Conservation (phyloP, 164 flowering plant genomes). For the Buxus sempervirens region DNA sequence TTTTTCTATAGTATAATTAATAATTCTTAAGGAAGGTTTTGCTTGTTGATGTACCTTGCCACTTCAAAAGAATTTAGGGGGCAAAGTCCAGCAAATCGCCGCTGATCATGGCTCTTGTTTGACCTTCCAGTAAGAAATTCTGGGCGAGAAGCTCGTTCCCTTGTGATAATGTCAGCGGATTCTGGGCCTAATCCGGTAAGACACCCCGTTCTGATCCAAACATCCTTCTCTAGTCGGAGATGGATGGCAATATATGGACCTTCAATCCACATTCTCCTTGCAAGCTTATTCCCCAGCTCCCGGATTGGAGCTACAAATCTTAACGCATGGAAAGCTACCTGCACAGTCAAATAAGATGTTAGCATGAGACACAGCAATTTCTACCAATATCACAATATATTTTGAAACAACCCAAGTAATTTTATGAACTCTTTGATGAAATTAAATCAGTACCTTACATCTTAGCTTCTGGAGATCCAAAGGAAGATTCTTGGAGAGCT, state of each 20-base stretch:
- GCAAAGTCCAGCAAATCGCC: slow-evolving; percentile 55
- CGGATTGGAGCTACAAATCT: slow-evolving; percentile 57
- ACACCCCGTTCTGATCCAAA: slow-evolving; percentile 74
- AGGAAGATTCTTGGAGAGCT: slow-evolving; percentile 76
- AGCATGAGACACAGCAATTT: background rate
- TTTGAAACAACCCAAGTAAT: too few species aligned
- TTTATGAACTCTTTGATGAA: too few species aligned
- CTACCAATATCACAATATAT: background rate
- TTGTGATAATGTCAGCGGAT: slow-evolving; percentile 26
- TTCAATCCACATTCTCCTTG: slow-evolving; percentile 69
- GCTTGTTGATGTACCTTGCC: slow-evolving; percentile 33
- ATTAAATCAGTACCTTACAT: slow-evolving; percentile 51
- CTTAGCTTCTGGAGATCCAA: slow-evolving; percentile 77
- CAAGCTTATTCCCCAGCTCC: slow-evolving; percentile 54
- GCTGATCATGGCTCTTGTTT: slow-evolving; percentile 36
- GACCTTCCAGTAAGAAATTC: slow-evolving; percentile 42
- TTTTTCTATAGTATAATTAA: too few species aligned
- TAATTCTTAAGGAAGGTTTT: too few species aligned
- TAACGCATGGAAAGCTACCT: slow-evolving; percentile 84
- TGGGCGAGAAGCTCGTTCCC: slow-evolving; percentile 27
- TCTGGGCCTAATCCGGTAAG: slow-evolving; percentile 45
- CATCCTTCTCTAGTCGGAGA: slow-evolving; percentile 71
- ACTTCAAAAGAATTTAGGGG: slow-evolving; percentile 54
- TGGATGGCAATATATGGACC: slow-evolving; percentile 80
- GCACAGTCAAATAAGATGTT: background rate